These are phyloP conservation scores for Gracilaria domingensis DNA, from an alignment of 23 red algal species.

Conservation along the genomic window DNA sequence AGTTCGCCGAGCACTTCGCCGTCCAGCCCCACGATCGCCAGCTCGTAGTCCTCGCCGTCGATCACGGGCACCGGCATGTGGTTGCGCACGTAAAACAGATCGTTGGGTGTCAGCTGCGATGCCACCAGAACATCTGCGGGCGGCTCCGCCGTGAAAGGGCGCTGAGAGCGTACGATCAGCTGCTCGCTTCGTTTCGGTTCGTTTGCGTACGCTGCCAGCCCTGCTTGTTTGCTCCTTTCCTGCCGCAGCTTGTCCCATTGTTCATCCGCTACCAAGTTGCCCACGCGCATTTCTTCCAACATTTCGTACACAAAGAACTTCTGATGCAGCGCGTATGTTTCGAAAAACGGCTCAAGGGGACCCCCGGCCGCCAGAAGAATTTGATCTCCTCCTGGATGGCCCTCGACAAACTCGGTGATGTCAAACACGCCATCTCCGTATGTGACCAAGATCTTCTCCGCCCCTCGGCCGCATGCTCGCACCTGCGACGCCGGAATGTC, in stretches of 20 bases:
- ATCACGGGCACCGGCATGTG: conserved; percentile 90
- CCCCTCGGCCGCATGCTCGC: background rate
- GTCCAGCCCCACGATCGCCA: conserved; percentile 38
- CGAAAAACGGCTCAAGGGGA: conserved; percentile 64
- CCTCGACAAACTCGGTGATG: conserved; percentile 76
- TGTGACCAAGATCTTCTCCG: conserved; percentile 31
- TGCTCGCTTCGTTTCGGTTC: conserved; percentile 54
- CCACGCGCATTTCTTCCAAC: conserved; percentile 81
- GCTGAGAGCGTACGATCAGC: conserved; percentile 64
- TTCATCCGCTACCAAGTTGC: conserved; percentile 64
- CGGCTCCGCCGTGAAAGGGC: conserved; percentile 94
- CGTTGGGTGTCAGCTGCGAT: conserved; percentile 73
- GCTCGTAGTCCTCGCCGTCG: conserved; percentile 33
- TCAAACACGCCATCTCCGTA: conserved; percentile 78
- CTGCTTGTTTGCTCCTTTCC: background rate
- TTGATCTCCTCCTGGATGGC: conserved; percentile 74
- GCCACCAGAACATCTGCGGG: conserved; percentile 50
- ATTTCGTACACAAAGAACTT: conserved; percentile 74
- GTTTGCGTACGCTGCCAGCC: conserved; percentile 54
- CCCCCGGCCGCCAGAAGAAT: conserved; percentile 75
- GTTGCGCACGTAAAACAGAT: conserved; percentile 90
- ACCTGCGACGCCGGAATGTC: background rate
- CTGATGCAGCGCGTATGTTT: conserved; percentile 73
- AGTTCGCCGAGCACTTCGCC: conserved; percentile 28
- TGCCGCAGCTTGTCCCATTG: conserved; percentile 2